These are phyloP conservation scores for Phytophthora pisi DNA, from an alignment of 352 stramenopile genomes.

Conservation along the genomic window DNA sequence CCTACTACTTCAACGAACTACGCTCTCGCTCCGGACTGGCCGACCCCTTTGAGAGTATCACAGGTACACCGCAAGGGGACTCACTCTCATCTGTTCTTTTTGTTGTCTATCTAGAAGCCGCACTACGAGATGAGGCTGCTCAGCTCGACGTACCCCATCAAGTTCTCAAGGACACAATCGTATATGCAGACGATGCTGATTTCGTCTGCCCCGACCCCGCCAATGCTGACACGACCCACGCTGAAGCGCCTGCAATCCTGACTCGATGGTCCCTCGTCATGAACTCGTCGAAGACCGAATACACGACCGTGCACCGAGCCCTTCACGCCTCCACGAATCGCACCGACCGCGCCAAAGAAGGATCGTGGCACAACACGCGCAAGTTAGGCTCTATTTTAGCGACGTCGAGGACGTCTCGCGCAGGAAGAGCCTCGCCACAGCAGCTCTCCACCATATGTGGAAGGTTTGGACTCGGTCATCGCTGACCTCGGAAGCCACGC, in stretches of 20 bases:
- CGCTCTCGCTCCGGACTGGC: not conserved
- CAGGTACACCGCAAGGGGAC: conserved; percentile 11
- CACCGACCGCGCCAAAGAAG: not conserved
- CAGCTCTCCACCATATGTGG: conserved; percentile 19
- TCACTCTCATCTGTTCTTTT: conserved; percentile 19
- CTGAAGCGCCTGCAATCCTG: conserved; percentile 4
- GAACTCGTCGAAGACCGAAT: conserved; percentile 16
- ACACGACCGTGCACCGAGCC: not conserved
- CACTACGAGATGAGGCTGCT: not conserved
- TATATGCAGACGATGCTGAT: conserved; percentile 9
- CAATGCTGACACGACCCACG: not conserved
- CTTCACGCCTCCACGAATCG: not conserved
- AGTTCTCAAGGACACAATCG: conserved; percentile 11
- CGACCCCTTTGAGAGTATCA: conserved; percentile 16
- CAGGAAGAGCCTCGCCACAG: conserved; percentile 11
- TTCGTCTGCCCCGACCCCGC: not conserved
- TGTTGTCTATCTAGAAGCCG: conserved; percentile 19
- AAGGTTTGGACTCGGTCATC: conserved; percentile 15
- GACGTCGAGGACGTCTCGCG: conserved; percentile 12
- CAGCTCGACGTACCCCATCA: conserved; percentile 9
- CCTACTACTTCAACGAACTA: conserved; percentile 3
- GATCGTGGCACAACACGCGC: conserved; percentile 5
- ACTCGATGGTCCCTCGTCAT: conserved; percentile 7
- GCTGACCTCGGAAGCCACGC: conserved; percentile 2
- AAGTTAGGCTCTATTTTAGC: conserved; percentile 15